Base-by-base conservation (phyloP, 371 early-diverging fungal genomes). In the Apophysomyces trapeziformis region DNA sequence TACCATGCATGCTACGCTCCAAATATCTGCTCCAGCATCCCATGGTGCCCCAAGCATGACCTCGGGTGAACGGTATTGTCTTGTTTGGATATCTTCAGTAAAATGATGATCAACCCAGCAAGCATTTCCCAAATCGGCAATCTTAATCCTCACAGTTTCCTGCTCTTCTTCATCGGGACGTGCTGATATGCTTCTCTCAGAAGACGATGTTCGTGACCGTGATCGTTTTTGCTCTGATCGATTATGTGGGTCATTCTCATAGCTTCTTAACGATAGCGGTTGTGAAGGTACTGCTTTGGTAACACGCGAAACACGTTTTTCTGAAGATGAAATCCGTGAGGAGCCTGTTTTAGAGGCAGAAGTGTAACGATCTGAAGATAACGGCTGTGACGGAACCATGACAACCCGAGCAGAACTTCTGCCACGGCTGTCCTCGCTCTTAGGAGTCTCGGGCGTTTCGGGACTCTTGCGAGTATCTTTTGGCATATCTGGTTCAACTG, bases 91-190 rank as follows among this genome's bases (percentile, higher is more conserved):
- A 76, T 98, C 98, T 65, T 92, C 92, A 0, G 96, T 96, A 64
- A 96, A 96, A 71, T 97, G 97, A 66, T 95, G 91, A 71, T 97
- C 86, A 4, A 90, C 89, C 95, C 96, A 97, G 72, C 96, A 97
- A n/a, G 99, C 96, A 70, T 97, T 99, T 14, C 99, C 99, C 44
- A 98, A 83, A 84, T 99, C 99, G 8, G 99, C 97, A 70, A 99
- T 95, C 74, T 99, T 99, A 59, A 98, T 92, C 1, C 78, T 84
- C 38, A 93, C 83, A 11, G 64, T 71, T 35, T 73, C 66, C 2
- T 46, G 74, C 21, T 50, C 54, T 50, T 21, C 21, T 21, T 50
- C 54, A 7, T 50, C 58, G 18, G 58, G 38, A 21, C 72, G 66
- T 61, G 66, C 58, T n/a, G 61, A 38, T 38, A 43, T 21, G 57